phyloP scores from a whole-genome alignment of 208 protist genomes.

The Leishmania major region DNA sequence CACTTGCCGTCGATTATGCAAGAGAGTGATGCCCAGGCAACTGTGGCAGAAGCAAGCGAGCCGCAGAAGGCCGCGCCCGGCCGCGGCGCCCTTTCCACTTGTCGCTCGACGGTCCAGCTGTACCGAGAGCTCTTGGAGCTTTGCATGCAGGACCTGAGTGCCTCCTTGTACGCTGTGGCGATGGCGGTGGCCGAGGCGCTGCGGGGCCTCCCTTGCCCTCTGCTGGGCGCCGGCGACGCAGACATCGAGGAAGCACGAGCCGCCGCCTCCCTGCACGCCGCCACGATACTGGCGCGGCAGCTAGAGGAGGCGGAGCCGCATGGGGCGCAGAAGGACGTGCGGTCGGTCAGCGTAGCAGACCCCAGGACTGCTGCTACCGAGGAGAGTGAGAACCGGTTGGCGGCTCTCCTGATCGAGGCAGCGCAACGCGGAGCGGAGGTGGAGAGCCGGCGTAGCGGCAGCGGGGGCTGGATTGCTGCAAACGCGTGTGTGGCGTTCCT shows the following conservation, averaged over 20 bases:
- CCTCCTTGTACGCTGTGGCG: slow-evolving; percentile 62
- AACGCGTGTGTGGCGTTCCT: slow-evolving; percentile 72
- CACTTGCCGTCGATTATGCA: slow-evolving; percentile 23
- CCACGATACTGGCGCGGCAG: slow-evolving; percentile 24
- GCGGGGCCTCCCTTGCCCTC: slow-evolving; percentile 32
- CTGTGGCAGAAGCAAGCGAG: not conserved
- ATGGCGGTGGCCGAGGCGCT: slow-evolving; percentile 57
- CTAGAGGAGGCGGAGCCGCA: slow-evolving; percentile 28
- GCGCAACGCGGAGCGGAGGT: slow-evolving; percentile 16
- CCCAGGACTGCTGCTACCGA: not conserved
- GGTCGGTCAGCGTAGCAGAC: not conserved
- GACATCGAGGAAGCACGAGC: slow-evolving; percentile 31
- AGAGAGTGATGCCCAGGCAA: not conserved
- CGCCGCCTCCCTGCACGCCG: slow-evolving; percentile 30
- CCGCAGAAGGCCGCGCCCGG: not conserved
- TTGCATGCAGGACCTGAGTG: slow-evolving; percentile 52
- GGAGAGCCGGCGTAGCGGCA: slow-evolving; percentile 18
- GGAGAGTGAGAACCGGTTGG: slow-evolving; percentile 11
- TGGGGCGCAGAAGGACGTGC: not conserved
- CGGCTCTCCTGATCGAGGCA: slow-evolving; percentile 20
- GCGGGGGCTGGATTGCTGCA: slow-evolving; percentile 55
- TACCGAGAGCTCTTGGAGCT: slow-evolving; percentile 68
- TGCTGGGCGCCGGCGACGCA: not conserved
- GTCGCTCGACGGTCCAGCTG: slow-evolving; percentile 54
- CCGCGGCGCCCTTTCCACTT: not conserved